A percentile compares a stretch with the other conserved stretches of the same genome.
These are phyloP conservation scores for Aspergillus coremiiformis DNA, from an alignment of 495 filamentous ascomycete species.

Conservation along the genomic window DNA sequence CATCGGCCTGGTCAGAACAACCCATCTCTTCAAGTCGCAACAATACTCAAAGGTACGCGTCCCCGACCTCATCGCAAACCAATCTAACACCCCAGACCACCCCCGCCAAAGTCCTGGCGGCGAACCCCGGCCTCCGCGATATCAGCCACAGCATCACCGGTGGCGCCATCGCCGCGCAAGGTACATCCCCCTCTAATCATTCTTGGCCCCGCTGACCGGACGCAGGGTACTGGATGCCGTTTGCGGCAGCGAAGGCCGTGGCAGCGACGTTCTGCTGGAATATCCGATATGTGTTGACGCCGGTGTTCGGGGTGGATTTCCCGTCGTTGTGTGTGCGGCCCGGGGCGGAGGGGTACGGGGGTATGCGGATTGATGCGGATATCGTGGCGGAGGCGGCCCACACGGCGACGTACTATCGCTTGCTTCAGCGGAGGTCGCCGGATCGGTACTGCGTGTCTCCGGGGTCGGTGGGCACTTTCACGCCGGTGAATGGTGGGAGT, in stretches of 20 bases:
- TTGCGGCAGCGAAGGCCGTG: constrained; percentile 69
- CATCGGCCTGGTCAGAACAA: constrained; percentile 88
- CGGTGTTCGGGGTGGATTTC: constrained; percentile 80
- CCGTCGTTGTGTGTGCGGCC: constrained; percentile 63
- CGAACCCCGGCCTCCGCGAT: constrained; percentile 73
- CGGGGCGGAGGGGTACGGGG: no score
- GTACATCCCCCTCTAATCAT: constrained; percentile 33
- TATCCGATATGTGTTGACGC: constrained; percentile 77
- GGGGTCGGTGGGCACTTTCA: no score
- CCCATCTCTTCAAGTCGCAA: constrained; percentile 87
- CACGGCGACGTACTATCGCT: constrained; percentile 44
- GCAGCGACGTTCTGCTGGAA: constrained; percentile 80
- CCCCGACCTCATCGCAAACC: no score
- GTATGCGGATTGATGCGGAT: constrained; percentile 58
- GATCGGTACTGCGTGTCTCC: no score
- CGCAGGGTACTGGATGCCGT: constrained; percentile 95
- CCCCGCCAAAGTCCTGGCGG: constrained; percentile 69
- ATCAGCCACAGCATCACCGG: constrained; percentile 94
- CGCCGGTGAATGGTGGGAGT: no score
- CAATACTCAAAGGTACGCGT: constrained; percentile 78
- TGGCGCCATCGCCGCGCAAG: constrained; percentile 82
- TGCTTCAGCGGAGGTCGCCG: no score
- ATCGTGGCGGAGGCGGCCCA: constrained; percentile 51
- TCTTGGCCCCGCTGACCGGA: not conserved
- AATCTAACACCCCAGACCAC: constrained; percentile 71